These are phyloP conservation scores for Calocybe indica DNA, from an alignment of 768 basidiomycete genomes.

Conservation along the genomic window DNA sequence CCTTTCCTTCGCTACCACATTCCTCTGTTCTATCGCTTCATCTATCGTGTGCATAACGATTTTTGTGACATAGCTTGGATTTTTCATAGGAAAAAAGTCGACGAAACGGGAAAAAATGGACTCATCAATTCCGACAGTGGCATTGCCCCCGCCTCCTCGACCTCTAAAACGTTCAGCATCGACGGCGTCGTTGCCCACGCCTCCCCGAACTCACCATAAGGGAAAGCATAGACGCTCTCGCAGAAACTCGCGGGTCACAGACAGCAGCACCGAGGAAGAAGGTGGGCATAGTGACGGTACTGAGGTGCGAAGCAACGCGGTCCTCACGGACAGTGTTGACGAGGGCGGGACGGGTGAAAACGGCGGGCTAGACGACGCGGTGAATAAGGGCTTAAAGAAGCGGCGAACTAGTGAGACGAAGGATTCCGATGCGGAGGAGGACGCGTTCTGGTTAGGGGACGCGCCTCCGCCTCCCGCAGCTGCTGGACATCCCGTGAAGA, in stretches of 20 bases:
- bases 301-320: constrained; percentile 41
- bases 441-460: constrained; percentile 44
- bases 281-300: constrained; percentile 12
- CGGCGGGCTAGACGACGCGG: constrained; percentile 9
- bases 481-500: constrained; percentile 7
- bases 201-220: constrained; percentile 53
- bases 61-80: too few species aligned
- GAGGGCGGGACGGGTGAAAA: constrained; percentile 19
- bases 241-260: too few species aligned
- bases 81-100: too few species aligned
- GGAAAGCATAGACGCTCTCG: constrained; percentile 34
- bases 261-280: too few species aligned
- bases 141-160: constrained; percentile 25
- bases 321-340: constrained; percentile 31
- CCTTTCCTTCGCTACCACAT: too few species aligned
- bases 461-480: constrained; percentile 11
- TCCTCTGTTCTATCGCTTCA: too few species aligned
- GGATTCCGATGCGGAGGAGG: constrained; percentile 42
- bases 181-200: constrained; percentile 58
- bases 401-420: constrained; percentile 27
- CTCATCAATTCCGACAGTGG: constrained; percentile 16
- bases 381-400: constrained; percentile 26
- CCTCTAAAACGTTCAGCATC: constrained; percentile 61
- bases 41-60: too few species aligned
- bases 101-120: too few species aligned